phyloP scores from a whole-genome alignment of 495 filamentous ascomycete genomes.

The Evernia prunastri region DNA sequence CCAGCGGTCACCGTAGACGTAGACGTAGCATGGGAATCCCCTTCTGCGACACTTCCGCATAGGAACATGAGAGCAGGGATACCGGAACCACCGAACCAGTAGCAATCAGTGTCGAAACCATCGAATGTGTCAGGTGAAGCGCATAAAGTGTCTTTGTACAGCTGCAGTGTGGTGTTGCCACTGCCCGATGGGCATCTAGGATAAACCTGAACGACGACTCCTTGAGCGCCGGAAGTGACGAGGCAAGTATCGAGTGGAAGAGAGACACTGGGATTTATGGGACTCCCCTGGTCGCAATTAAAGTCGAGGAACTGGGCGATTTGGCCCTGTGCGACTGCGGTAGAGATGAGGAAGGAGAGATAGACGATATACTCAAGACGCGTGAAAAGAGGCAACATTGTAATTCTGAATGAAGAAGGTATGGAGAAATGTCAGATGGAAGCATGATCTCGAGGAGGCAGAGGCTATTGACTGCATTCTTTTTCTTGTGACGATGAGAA shows the following conservation, averaged over 20 bases:
- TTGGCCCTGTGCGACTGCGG: not conserved
- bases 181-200: constrained; percentile 11
- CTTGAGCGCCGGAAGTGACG: constrained; percentile 2
- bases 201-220: not conserved
- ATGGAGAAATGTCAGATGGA: not conserved
- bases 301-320: constrained; percentile 7
- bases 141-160: constrained; percentile 13
- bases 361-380: not conserved
- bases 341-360: not conserved
- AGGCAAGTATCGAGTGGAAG: constrained; percentile 12
- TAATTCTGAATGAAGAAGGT: not conserved
- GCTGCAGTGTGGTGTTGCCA: constrained; percentile 3
- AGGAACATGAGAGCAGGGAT: constrained; percentile 6
- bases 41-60: constrained; percentile 7
- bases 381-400: not conserved
- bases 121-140: not conserved
- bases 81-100: not conserved
- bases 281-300: not conserved
- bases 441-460: not conserved
- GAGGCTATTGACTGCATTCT: not conserved
- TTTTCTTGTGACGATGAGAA: not conserved
- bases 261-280: constrained; percentile 8
- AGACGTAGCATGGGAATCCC: constrained; percentile 7
- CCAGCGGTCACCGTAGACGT: constrained; percentile 12
- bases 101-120: not conserved